Evolutionary conservation across 2,329 filamentous ascomycete genomes (phyloP).

Genomic region (Zalaria sp.): DNA sequence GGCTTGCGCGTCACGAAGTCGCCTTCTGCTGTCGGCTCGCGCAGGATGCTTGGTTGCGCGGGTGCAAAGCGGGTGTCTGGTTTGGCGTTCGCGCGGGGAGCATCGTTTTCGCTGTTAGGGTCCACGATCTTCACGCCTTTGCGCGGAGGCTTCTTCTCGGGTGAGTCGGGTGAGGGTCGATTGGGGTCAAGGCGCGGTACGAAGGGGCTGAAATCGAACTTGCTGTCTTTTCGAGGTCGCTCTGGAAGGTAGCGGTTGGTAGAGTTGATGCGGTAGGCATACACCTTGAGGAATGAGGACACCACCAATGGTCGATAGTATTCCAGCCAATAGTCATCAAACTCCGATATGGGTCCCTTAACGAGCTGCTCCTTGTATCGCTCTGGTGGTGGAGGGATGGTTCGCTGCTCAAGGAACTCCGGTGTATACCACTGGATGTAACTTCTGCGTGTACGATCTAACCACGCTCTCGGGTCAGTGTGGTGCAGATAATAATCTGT

Average conservation of each 20-base stretch:
- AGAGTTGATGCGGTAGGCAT: slow-evolving; percentile 82
- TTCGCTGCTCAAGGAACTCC: slow-evolving; percentile 50
- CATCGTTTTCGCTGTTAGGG: slow-evolving; percentile 30
- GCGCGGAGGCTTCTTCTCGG: slow-evolving; percentile 44
- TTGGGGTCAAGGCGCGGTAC: slow-evolving; percentile 44
- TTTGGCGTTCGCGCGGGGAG: neutral
- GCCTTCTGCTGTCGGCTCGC: slow-evolving; percentile 1
- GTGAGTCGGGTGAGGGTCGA: slow-evolving; percentile 25
- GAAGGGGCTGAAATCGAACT: slow-evolving; percentile 81
- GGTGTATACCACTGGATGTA: slow-evolving; percentile 89
- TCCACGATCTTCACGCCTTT: slow-evolving; percentile 61
- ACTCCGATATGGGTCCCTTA: slow-evolving; percentile 18
- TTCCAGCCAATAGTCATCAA: slow-evolving; percentile 94
- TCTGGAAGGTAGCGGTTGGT: slow-evolving; percentile 73
- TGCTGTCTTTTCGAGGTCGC: slow-evolving; percentile 45
- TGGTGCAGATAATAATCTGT: slow-evolving; percentile 97
- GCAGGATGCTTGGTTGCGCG: neutral
- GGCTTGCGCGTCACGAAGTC: neutral
- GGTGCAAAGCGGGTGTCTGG: neutral
- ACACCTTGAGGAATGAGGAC: slow-evolving; percentile 84
- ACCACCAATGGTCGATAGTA: slow-evolving; percentile 84
- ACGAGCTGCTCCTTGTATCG: slow-evolving; percentile 6
- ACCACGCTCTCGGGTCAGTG: slow-evolving; percentile 62
- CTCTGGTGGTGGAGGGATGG: slow-evolving; percentile 37
- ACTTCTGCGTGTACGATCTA: slow-evolving; percentile 44